phyloP scores from a whole-genome alignment of 2,329 filamentous ascomycete species.

The Albophoma yamanashiensis region DNA sequence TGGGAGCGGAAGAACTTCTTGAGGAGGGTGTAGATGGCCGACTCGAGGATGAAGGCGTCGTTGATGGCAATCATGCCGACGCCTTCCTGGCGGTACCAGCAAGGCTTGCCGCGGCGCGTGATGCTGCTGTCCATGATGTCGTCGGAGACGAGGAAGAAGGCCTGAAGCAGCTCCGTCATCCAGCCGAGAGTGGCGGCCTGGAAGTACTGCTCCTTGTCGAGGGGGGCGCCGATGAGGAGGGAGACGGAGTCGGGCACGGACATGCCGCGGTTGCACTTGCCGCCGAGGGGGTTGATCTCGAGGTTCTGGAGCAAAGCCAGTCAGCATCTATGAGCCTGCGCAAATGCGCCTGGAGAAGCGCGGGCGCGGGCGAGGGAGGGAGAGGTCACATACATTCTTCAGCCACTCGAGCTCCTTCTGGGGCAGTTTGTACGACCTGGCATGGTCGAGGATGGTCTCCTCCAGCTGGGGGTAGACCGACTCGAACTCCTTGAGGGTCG shows the following conservation, averaged over 20 bases:
- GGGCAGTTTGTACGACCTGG: slow-evolving; percentile 73
- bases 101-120: slow-evolving; percentile 86
- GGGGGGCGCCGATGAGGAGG: slow-evolving; percentile 59
- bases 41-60: slow-evolving; percentile 93
- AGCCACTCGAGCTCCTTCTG: slow-evolving; percentile 77
- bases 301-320: slow-evolving; percentile 47
- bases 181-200: slow-evolving; percentile 81
- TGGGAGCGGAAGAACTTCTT: slow-evolving; percentile 90
- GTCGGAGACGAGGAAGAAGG: slow-evolving; percentile 96
- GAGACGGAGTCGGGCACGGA: slow-evolving; percentile 88
- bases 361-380: not conserved
- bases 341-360: not conserved
- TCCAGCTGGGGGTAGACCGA: slow-evolving; percentile 78
- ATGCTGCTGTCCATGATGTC: slow-evolving; percentile 98
- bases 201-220: slow-evolving; percentile 79
- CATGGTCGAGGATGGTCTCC: slow-evolving; percentile 69
- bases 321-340: slow-evolving; percentile 31
- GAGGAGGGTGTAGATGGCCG: slow-evolving; percentile 79
- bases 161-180: slow-evolving; percentile 96
- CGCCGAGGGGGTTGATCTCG: slow-evolving; percentile 77
- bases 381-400: slow-evolving; percentile 47
- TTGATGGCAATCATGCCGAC: slow-evolving; percentile 98
- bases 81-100: slow-evolving; percentile 86
- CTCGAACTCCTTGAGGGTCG: slow-evolving; percentile 80
- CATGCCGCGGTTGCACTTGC: slow-evolving; percentile 98